Base-by-base conservation (phyloP, 1,139 yeast species). In the Taphrina communis region DNA sequence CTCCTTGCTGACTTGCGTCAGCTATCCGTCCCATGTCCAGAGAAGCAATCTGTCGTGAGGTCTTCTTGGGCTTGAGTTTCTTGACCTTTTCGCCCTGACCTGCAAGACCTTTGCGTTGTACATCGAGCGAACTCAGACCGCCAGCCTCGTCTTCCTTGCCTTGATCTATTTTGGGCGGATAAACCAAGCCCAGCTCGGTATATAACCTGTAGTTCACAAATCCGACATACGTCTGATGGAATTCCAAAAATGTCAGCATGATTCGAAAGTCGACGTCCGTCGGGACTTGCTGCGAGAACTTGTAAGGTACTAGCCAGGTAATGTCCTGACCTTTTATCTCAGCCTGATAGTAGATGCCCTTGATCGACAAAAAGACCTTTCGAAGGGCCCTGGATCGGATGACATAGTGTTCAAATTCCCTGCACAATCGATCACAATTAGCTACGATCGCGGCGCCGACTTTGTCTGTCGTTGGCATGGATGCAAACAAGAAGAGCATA, bases 261-360 rank as follows among this genome's bases (percentile, higher is more conserved):
- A 94, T 91, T 80, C 96, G 86, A 83, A 95, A 93, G 80, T 94
- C 99, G 72, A 94, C 88, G 78, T 94, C 99, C 60, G 88, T 80
- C 57, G 99, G 99, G 75, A 94, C 89, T 78, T 90, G 89, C 78
- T 94, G 96, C 31, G 99, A 97, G 82, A 93, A 94, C 79, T 92
- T 93, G 84, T 88, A 94, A 38, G 99, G 99, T 63, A 91, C 96
- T 72, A 94, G 85, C 99, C 99, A 94, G 81, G 95, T 86, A 65
- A 94, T 84, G 74, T 90, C 97, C 79, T 93, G 97, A 71, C 99
- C 99, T 78, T 85, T 87, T 60, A 94, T 87, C 72, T 79, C 85
- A 51, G 97, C 98, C 78, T 93, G 93, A 78, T 94, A 95, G 80
- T 94, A 94, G 35, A 93, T 96, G 80, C 99, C 99, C 80, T 95